A percentile compares a stretch with the other conserved stretches of the same genome.
Conservation (phyloP, 2,329 filamentous ascomycete genomes). For the Aspergillus quadricinctus region DNA sequence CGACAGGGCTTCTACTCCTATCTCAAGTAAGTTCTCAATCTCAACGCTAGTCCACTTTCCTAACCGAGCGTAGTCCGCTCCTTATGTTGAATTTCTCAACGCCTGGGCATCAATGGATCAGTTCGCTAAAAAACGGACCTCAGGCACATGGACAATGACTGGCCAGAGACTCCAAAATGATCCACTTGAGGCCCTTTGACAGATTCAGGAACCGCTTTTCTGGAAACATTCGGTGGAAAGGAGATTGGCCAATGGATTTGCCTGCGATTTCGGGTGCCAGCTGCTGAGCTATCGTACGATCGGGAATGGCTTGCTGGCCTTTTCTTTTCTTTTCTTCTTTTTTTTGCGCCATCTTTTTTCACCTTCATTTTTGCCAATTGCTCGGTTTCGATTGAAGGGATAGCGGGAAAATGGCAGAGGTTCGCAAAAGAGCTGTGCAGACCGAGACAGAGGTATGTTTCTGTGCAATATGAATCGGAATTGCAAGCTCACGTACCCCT, state of each 20-base stretch:
- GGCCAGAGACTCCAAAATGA: not conserved
- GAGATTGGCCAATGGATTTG: not conserved
- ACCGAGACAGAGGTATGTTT: not conserved
- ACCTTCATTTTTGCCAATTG: not conserved
- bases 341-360: not conserved
- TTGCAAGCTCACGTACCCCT: not conserved
- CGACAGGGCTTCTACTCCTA: not conserved
- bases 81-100: not conserved
- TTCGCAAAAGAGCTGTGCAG: not conserved
- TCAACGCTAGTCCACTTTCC: not conserved
- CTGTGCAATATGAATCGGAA: not conserved
- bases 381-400: not conserved
- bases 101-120: not conserved
- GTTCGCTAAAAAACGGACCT: not conserved
- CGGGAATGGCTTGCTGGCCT: not conserved
- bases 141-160: not conserved
- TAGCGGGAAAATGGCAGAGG: not conserved
- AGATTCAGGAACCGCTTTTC: not conserved
- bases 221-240: not conserved
- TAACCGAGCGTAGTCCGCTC: not conserved
- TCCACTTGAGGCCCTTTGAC: not conserved
- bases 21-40: not conserved
- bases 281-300: not conserved
- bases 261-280: not conserved
- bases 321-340: not conserved